Conservation (phyloP, 2,329 filamentous ascomycete genomes). For the Trichoderma afroharzianum region DNA sequence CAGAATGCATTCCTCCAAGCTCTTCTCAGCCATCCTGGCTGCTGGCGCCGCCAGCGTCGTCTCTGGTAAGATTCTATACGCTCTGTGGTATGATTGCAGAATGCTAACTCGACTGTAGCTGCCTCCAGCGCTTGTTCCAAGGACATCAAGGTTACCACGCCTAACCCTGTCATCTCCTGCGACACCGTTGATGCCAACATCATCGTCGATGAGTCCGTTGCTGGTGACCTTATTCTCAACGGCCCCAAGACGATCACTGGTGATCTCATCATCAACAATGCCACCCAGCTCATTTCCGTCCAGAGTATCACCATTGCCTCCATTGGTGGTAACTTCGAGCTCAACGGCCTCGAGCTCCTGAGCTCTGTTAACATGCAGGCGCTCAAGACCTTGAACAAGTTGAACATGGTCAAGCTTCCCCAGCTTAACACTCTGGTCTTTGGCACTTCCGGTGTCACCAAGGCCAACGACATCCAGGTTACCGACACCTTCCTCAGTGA, state of each 20-base stretch:
- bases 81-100: neutral
- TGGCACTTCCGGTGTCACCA: conserved; percentile 55
- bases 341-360: conserved; percentile 67
- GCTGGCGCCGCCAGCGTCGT: conserved; percentile 37
- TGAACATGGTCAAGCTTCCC: conserved; percentile 71
- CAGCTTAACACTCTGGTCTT: conserved; percentile 49
- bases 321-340: conserved; percentile 67
- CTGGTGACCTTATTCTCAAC: conserved; percentile 58
- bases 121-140: conserved; percentile 35
- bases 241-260: conserved; percentile 56
- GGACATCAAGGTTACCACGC: conserved; percentile 61
- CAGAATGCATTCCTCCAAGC: conserved; percentile 46
- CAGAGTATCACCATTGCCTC: conserved; percentile 56
- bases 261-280: conserved; percentile 59
- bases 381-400: conserved; percentile 61
- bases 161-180: conserved; percentile 63
- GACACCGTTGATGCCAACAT: conserved; percentile 66
- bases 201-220: conserved; percentile 55
- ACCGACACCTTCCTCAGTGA: conserved; percentile 79
- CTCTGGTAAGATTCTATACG: conserved; percentile 38
- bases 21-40: conserved; percentile 45
- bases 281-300: conserved; percentile 57
- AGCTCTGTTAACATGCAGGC: conserved; percentile 62
- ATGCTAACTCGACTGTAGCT: neutral
- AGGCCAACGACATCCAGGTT: conserved; percentile 68